Conservation (phyloP, 2,329 filamentous ascomycete species). For the Leptographium radiaticola region DNA sequence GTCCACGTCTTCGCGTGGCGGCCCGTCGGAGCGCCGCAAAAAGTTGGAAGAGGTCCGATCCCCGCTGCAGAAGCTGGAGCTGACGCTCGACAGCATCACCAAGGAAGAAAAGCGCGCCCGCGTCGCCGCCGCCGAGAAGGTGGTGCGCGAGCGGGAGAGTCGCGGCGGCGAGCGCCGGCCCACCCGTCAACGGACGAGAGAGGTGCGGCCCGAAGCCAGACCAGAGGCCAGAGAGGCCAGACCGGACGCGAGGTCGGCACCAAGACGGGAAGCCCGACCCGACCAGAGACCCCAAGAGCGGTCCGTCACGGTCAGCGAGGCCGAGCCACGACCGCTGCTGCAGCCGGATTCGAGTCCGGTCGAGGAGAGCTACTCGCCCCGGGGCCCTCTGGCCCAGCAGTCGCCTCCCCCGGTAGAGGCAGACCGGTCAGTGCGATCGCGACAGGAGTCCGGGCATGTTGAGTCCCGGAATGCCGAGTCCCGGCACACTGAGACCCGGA, state of each 20-base stretch:
- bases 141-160: conserved; percentile 49
- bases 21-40: conserved; percentile 31
- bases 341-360: conserved; percentile 11
- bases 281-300: neutral
- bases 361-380: conserved; percentile 7
- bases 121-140: conserved; percentile 68
- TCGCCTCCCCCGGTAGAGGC: too few relatives aligned
- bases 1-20: conserved; percentile 7
- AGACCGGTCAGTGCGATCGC: too few relatives aligned
- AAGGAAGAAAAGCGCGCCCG: conserved; percentile 90
- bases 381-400: too few relatives aligned
- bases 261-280: too few relatives aligned
- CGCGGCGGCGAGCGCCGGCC: conserved; percentile 12
- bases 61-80: conserved; percentile 84
- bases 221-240: too few relatives aligned
- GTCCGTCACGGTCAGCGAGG: conserved; percentile 13
- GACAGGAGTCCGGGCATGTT: too few relatives aligned
- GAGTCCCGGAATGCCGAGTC: too few relatives aligned
- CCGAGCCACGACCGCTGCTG: conserved; percentile 14
- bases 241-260: too few relatives aligned
- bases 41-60: conserved; percentile 71
- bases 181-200: neutral
- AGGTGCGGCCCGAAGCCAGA: neutral
- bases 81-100: conserved; percentile 80
- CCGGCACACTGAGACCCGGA: too few relatives aligned